Evolutionary conservation across 768 basidiomycete genomes (phyloP).

Genomic region (Rhodotorula diobovata): DNA sequence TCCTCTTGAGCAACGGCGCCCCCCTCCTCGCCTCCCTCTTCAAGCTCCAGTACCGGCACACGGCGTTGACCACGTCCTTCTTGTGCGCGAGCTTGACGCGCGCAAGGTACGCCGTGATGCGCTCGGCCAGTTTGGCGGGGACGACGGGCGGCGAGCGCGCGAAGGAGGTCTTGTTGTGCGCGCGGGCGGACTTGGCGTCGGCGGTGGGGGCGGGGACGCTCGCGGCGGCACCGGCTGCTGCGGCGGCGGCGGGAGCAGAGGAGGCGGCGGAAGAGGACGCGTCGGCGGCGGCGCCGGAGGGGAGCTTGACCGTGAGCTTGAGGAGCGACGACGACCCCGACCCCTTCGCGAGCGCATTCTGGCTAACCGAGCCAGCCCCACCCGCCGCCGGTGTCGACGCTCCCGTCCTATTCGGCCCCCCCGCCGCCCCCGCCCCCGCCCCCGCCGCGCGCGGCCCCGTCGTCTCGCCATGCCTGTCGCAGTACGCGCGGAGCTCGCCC

Average conservation of each 20-base stretch:
- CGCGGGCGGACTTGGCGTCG: slow-evolving; percentile 56
- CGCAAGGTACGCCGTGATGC: slow-evolving; percentile 67
- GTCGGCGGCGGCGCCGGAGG: not conserved
- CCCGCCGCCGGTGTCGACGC: too few relatives aligned
- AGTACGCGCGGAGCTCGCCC: slow-evolving; percentile 64
- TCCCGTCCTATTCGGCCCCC: too few relatives aligned
- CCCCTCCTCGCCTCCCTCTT: slow-evolving; percentile 90
- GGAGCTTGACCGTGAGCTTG: slow-evolving; percentile 15
- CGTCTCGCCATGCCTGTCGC: slow-evolving; percentile 89
- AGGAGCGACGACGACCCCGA: not conserved
- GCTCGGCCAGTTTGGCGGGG: slow-evolving; percentile 74
- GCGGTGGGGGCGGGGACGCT: slow-evolving; percentile 63
- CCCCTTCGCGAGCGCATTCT: too few relatives aligned
- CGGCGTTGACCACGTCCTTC: slow-evolving; percentile 64
- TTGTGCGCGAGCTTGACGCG: slow-evolving; percentile 71
- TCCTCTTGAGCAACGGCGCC: slow-evolving; percentile 82
- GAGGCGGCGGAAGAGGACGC: too few relatives aligned
- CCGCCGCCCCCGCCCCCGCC: too few relatives aligned
- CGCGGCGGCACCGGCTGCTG: slow-evolving; percentile 62
- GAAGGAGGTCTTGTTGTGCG: slow-evolving; percentile 27
- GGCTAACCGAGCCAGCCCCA: too few relatives aligned
- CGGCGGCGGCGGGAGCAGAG: not conserved
- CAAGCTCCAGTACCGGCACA: slow-evolving; percentile 94
- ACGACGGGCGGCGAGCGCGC: slow-evolving; percentile 75
- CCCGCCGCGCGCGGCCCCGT: too few relatives aligned